Conservation (phyloP, 2,329 filamentous ascomycete genomes). For the Phoma sp. region DNA sequence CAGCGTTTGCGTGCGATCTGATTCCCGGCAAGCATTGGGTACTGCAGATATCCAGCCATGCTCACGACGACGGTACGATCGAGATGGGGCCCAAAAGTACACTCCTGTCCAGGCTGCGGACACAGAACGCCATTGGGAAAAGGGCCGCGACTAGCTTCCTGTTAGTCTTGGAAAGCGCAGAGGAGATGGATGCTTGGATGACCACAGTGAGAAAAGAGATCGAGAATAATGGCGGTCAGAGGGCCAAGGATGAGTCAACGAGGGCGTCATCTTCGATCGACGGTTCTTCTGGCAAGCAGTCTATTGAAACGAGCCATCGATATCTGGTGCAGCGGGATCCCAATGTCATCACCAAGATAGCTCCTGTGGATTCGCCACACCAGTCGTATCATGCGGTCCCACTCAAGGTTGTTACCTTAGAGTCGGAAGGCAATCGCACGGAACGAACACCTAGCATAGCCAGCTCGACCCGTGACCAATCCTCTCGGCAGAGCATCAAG, state of each 20-base stretch:
- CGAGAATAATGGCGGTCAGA: conserved; percentile 71
- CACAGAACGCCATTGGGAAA: conserved; percentile 62
- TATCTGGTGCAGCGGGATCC: conserved; percentile 47
- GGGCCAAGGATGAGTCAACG: conserved; percentile 44
- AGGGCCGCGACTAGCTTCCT: conserved; percentile 69
- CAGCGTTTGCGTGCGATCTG: conserved; percentile 79
- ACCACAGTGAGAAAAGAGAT: conserved; percentile 72
- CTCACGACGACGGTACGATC: conserved; percentile 63
- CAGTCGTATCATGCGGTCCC: conserved; percentile 39
- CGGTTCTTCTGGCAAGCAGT: conserved; percentile 30
- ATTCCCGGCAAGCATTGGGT: conserved; percentile 84
- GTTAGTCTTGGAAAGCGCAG: conserved; percentile 73
- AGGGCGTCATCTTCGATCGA: conserved; percentile 39
- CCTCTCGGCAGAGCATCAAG: conserved; percentile 31
- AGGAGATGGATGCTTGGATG: conserved; percentile 81
- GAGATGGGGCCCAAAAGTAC: conserved; percentile 59
- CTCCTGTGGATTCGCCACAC: conserved; percentile 46
- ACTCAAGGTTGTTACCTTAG: conserved; percentile 37
- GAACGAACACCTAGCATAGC: conserved; percentile 37
- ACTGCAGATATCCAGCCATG: conserved; percentile 72
- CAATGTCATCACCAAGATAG: conserved; percentile 36
- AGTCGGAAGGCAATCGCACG: conserved; percentile 39
- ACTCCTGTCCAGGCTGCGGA: conserved; percentile 69
- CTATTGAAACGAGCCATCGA: conserved; percentile 44
- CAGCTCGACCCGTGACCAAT: conserved; percentile 40